Base-by-base conservation (phyloP, 2,329 filamentous ascomycete genomes). In the Sarocladium oryzae region DNA sequence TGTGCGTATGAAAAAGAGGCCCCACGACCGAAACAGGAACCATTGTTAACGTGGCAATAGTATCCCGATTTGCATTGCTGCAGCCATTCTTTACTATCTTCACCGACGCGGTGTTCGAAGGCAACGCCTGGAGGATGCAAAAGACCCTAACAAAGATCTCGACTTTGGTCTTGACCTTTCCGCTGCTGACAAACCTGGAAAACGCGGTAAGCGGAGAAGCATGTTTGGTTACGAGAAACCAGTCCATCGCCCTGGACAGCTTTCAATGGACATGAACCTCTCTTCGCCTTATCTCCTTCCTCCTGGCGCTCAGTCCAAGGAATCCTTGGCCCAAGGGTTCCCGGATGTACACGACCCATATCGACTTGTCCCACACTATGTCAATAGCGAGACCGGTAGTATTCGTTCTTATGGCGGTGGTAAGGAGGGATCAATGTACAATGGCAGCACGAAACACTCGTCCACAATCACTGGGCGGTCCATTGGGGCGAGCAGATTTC, bases 211-310 rank as follows among this genome's bases (percentile, higher is more conserved):
- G 58, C 66, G 66, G 24, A 65, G 59, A 59, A 67, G 62, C 50
- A 55, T 66, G 21, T 66, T 69, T 26, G 73, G 82, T 41, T 77
- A 73, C 23, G 77, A 88, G 62, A 83, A 83, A 64, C 66, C 70
- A 20, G 55, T 60, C 32, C 68, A 71, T 57, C 66, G 67, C 49
- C 68, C 71, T 45, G 71, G 74, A 33, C 82, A 85, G 59, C 67
- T 86, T 48, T 87, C 84, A 30, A 81, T 92, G 78, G 79, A 83
- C 59, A 81, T 91, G 78, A 82, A 86, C 62, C 75, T 91, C 45
- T 82, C 81, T 30, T 93, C 85, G 60, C 93, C 93, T 2, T 99
- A 97, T 65, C 79, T 99, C n/a, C 77, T 97, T n/a, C 91, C 93
- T 4, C 88, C 88, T 1, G 84, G 82, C 18, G 83, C 93, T 37